Percentiles rank a stretch among this genome's conserved stretches.
Evolutionary conservation across 257 asterid genomes (phyloP).

Genomic region (Asclepias syriaca): DNA sequence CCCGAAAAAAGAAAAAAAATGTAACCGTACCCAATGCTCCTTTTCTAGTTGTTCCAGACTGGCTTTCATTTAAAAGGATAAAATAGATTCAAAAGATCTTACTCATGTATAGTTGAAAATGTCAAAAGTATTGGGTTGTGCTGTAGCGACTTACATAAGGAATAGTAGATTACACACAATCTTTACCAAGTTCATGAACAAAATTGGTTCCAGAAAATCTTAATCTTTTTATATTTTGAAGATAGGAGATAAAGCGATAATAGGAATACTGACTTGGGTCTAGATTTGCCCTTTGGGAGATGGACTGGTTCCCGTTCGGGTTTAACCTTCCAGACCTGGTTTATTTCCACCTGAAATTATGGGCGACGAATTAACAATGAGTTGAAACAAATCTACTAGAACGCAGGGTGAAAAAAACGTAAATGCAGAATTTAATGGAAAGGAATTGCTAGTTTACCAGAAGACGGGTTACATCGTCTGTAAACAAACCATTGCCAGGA

Average conservation of each 20-base stretch:
- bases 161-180: background rate
- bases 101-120: background rate
- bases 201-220: background rate
- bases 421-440: background rate
- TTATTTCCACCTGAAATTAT: constrained; percentile 64
- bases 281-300: constrained; percentile 61
- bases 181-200: background rate
- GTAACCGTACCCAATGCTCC: background rate
- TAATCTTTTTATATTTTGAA: background rate
- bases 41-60: background rate
- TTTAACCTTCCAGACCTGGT: constrained; percentile 88
- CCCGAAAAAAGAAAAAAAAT: too few relatives aligned
- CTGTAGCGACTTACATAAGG: background rate
- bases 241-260: background rate
- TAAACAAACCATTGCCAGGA: constrained; percentile 16
- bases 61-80: background rate
- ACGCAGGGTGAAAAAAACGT: background rate
- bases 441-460: constrained; percentile 45
- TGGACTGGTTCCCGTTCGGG: constrained; percentile 57
- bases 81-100: background rate
- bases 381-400: background rate
- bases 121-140: background rate
- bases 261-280: constrained; percentile 61
- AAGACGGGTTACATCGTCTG: constrained; percentile 90
- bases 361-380: background rate